Evolutionary conservation across 305 asterid genomes (phyloP).

Genomic region (Solanum aculeatissimum): DNA sequence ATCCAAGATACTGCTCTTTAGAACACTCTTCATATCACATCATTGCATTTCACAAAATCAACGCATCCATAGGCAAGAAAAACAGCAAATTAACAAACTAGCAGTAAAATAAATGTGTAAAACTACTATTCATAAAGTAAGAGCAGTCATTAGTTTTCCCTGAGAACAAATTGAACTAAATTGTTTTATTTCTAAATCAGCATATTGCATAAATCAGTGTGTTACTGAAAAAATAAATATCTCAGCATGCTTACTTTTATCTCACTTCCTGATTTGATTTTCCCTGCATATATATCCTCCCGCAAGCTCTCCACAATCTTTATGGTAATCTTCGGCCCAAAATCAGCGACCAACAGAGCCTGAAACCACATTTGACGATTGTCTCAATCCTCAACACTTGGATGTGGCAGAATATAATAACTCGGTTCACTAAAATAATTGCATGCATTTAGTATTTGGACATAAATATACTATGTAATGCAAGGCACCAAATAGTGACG

Average conservation of each 20-base stretch:
- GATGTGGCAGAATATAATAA: background rate
- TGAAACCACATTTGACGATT: slow-evolving; percentile 8
- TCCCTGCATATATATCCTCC: slow-evolving; percentile 86
- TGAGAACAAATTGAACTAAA: background rate
- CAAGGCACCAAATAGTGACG: background rate
- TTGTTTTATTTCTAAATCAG: background rate
- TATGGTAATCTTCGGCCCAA: slow-evolving; percentile 81
- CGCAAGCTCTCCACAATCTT: slow-evolving; percentile 89
- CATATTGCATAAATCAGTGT: background rate
- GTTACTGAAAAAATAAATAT: background rate
- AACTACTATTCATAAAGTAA: background rate
- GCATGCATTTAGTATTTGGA: background rate
- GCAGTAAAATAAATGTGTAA: background rate
- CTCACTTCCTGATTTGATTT: slow-evolving; percentile 84
- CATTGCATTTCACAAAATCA: background rate
- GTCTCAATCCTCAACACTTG: background rate
- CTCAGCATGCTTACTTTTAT: slow-evolving; percentile 47
- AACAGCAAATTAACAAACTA: background rate
- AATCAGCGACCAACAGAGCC: slow-evolving; percentile 85
- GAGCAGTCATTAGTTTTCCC: background rate
- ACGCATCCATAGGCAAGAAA: background rate
- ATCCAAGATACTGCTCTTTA: slow-evolving; percentile 64
- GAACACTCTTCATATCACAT: slow-evolving; percentile 47
- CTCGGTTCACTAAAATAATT: background rate
- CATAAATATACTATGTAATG: background rate